Conservation (phyloP, 208 protist genomes). For the Naegleria gruberi region DNA sequence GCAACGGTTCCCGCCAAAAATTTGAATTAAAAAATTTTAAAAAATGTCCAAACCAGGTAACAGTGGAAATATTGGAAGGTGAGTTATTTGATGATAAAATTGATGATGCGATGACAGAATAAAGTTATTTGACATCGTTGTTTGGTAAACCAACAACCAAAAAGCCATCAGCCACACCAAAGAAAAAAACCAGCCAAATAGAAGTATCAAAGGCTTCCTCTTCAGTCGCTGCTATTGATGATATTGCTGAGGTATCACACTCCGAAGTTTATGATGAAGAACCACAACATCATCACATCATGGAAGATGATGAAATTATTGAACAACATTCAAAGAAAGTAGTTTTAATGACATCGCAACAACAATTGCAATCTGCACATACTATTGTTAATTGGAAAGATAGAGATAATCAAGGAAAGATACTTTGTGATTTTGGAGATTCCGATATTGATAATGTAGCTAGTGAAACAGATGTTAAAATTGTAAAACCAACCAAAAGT, state of each 20-base stretch:
- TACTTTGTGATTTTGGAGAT: background rate
- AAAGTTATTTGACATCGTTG: too few relatives aligned
- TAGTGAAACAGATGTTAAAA: background rate
- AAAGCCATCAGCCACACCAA: too few relatives aligned
- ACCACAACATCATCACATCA: background rate
- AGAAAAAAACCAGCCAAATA: too few relatives aligned
- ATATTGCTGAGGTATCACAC: background rate
- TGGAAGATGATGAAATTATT: background rate
- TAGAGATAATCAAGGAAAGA: background rate
- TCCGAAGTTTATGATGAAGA: background rate
- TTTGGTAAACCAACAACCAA: background rate
- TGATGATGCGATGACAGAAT: too few relatives aligned
- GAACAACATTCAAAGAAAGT: background rate
- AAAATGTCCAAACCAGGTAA: background rate
- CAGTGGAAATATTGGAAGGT: background rate
- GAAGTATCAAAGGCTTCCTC: too few relatives aligned
- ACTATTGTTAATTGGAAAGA: background rate
- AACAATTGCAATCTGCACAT: background rate
- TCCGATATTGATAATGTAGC: background rate
- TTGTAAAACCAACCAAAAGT: background rate
- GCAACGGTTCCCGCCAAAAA: background rate
- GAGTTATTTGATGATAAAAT: too few relatives aligned
- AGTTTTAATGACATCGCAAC: background rate
- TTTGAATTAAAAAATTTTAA: background rate
- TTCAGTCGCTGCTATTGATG: too few relatives aligned